Evolutionary conservation across 1,284 basidiomycete genomes (phyloP), one percentile per base, ranked within the genome.

Genomic region (Ustilago tritici): DNA sequence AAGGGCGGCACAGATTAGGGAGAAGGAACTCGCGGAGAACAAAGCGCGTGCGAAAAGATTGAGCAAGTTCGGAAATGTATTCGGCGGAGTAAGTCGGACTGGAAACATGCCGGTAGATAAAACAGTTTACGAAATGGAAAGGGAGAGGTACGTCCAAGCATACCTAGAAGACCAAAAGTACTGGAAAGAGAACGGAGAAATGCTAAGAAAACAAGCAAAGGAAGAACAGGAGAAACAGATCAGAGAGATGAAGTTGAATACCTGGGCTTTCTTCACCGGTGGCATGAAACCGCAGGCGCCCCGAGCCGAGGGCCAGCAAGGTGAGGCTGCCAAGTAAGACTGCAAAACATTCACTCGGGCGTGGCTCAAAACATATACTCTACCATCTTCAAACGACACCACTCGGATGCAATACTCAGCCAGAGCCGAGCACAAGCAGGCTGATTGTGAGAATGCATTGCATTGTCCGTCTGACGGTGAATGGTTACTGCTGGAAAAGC

Each of bases 101-200:
- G 61, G 65, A 1, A 56, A 55, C 17, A 19, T 70, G 8, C 63
- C 70, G 0, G 70, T 28, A 1, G 70, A 73, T 32, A 82, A 81
- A 69, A 95, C 94, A 0, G 95, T 95, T 86, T 91, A 98, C 56
- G 97, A 99, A 84, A 90, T 91, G 82, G 95, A 95, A 86, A 92
- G 96, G 11, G 89, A 90, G 47, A 92, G 96, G 82, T 95, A 94
- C 8, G 94, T 98, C 85, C 88, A 89, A 66, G 90, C 91, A 59
- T 98, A 97, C 87, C 88, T 89, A 73, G 92, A 95, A 74, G 95
- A 98, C 86, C 92, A 93, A 84, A 92, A 93, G 76, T 97, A 95
- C 87, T 92, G 96, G 85, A 88, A 88, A 47, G 89, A 92, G 60
- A 92, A 98, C 87, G 92, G 92, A 82, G 92, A 90, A 53, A 90